Evolutionary conservation across 768 basidiomycete species (phyloP).

Genomic region (Calvatia gigantea): DNA sequence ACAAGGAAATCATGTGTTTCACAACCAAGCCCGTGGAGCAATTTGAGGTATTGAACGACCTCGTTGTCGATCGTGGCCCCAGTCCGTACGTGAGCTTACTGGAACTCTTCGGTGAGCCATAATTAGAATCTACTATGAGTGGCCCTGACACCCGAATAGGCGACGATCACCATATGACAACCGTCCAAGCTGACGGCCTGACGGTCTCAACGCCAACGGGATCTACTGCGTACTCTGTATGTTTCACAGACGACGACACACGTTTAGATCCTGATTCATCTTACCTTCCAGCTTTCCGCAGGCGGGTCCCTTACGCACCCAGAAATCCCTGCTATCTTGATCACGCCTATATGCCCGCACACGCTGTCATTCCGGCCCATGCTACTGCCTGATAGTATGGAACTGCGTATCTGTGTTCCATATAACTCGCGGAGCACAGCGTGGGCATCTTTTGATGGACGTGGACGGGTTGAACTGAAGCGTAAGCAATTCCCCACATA

Average conservation of each 20-base stretch:
- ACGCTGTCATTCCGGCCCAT: conserved; percentile 98
- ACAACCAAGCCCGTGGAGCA: conserved; percentile 92
- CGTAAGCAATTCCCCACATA: conserved; percentile 50
- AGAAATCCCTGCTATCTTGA: conserved; percentile 93
- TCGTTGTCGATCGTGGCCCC: conserved; percentile 97
- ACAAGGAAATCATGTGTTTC: conserved; percentile 98
- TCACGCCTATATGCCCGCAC: conserved; percentile 97
- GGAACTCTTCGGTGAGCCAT: conserved; percentile 86
- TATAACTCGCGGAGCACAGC: conserved; percentile 98
- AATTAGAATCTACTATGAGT: neutral
- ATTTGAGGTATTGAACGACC: conserved; percentile 94
- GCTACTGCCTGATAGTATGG: conserved; percentile 98
- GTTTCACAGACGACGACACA: conserved; percentile 23
- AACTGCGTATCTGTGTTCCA: conserved; percentile 96
- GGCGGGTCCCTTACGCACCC: conserved; percentile 98
- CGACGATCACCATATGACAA: conserved; percentile 99
- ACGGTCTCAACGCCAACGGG: conserved; percentile 97
- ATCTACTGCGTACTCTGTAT: conserved; percentile 95
- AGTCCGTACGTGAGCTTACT: conserved; percentile 96
- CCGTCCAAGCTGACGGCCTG: conserved; percentile 96
- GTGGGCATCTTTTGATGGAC: conserved; percentile 98
- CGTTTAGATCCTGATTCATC: conserved; percentile 6
- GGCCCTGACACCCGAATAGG: conserved; percentile 43
- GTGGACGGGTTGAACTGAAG: conserved; percentile 92
- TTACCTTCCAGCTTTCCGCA: conserved; percentile 67